Evolutionary conservation across 257 asterid genomes (phyloP), one percentile per base, ranked within the genome.

Genomic region (Apocynum venetum): DNA sequence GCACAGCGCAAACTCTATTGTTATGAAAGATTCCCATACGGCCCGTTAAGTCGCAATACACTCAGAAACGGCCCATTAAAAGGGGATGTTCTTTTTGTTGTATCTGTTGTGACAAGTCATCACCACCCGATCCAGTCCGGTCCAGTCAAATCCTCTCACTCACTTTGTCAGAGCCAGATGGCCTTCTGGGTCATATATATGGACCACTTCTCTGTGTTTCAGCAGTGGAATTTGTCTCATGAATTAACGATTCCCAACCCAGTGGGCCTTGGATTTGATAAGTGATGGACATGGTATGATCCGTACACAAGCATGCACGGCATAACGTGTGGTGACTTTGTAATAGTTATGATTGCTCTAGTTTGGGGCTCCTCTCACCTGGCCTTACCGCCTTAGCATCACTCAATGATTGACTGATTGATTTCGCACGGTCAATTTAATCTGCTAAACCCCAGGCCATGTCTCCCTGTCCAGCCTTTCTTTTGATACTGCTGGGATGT

Each of bases 51-150:
- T 48, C 69, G 51, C 75, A 36, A 35, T 79, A 71, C 46, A 55
- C n/a, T 65, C 47, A 65, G 82, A 36, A 76, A 73, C 60, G 76
- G 85, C 82, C 82, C 84, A 76, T 20, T 46, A 78, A 75, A 48
- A 10, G 74, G 77, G 76, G 36, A 76, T 72, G 84, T 78, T 73
- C 80, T 43, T 73, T 67, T 61, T 59, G 82, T 79, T 40, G 43
- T 72, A 64, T 60, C 19, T 46, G 56, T 31, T 46, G 79, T 78
- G 82, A 25, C 81, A 68, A 75, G 55, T 44, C 31, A 25, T 56
- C 4, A 52, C 2, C 36, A 56, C 73, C 51, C 70, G 47, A 47
- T 75, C 77, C 68, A 48, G 76, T 80, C 82, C 77, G 51, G 35
- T 66, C 72, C 7, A 67, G 9, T 41, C 64, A 13, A 19, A 19